Evolutionary conservation across 345 rosid genomes (phyloP).

Genomic region (Populus tremula): DNA sequence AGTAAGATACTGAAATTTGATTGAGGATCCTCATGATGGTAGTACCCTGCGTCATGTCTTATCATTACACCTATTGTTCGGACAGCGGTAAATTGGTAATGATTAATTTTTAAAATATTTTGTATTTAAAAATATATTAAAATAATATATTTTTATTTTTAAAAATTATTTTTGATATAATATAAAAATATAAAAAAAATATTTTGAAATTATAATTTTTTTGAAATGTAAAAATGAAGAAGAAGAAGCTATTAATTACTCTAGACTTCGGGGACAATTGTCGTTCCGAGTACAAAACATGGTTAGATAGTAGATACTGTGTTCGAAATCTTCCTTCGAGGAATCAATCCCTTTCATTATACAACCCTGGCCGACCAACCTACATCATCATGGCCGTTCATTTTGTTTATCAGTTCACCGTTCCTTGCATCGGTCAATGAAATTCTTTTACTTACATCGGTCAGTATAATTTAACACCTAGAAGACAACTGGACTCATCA

Average conservation of each 20-base stretch:
- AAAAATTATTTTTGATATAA: too few species aligned
- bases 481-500: neutral
- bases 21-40: neutral
- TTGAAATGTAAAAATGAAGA: too few species aligned
- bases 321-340: neutral
- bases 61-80: neutral
- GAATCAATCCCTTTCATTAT: neutral
- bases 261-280: neutral
- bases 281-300: neutral
- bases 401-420: neutral
- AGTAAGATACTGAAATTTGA: constrained; percentile 15
- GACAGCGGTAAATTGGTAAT: too few species aligned
- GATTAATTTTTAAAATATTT: too few species aligned
- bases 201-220: too few species aligned
- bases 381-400: neutral
- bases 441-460: neutral
- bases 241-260: too few species aligned
- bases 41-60: constrained; percentile 15
- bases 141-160: too few species aligned
- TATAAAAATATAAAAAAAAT: too few species aligned
- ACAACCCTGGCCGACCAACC: neutral
- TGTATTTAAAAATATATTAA: too few species aligned
- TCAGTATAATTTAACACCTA: neutral
- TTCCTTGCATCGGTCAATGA: neutral
- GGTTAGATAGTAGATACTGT: neutral